Evolutionary conservation across 2,329 filamentous ascomycete genomes (phyloP), one percentile per base, ranked within the genome.

Genomic region (Fonsecaea erecta): DNA sequence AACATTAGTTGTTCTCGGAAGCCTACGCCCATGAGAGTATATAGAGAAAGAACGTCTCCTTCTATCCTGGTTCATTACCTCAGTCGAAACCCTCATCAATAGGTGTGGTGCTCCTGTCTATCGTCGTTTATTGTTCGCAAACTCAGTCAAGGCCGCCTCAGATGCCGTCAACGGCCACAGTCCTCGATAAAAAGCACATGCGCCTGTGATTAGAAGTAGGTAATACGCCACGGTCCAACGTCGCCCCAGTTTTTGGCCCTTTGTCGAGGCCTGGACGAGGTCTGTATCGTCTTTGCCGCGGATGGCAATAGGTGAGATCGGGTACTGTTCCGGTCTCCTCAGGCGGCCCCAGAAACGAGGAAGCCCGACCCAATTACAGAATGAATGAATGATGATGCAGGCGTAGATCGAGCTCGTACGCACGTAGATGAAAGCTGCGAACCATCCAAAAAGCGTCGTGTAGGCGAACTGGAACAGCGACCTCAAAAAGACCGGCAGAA

Each of bases 341-440:
- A 97, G 86, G 8, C 85, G 82, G 0, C 95, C 94, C 88, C 91
- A 96, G 64, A 98, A 79, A 6, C 93, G 85, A 24, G 95, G 95
- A 56, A 98, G 80, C 7, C 95, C 95, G 84, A 93, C 91, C 81
- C 86, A 90, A 75, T 99, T 99, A 80, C 95, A 99, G 75, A 98
- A 95, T 9, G 87, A 85, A 74, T 99, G 95, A 4, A 91, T 89
- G 21, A 88, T 74, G 60, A 94, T 88, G 34, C 90, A 90, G 12
- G 90, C 88, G 46, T 89, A 83, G 43, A 98, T 79, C 54, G 90
- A 96, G 2, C 92, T 93, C 0, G 93, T 96, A 37, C 94, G 88
- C 21, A 99, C 75, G 74, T 90, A 97, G 21, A 97, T 73, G 73
- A 98, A 99, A 0, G 92, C 93, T 3, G 91, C 93, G 77, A 95